Evolutionary conservation across 2,329 filamentous ascomycete species (phyloP).

Genomic region (Cladosporium sp.): DNA sequence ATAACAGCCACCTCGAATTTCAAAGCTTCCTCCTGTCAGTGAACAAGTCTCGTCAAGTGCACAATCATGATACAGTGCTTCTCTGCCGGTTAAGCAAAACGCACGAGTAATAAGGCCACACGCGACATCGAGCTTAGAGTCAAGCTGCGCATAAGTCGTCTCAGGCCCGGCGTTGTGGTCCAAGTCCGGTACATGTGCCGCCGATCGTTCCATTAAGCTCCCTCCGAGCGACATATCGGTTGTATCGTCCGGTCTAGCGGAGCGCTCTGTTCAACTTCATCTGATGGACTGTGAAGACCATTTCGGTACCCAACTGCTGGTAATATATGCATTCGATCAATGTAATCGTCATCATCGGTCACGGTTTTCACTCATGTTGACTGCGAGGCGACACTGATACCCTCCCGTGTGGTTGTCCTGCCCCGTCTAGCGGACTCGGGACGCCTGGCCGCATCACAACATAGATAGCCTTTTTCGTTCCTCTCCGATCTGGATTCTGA

Average conservation of each 20-base stretch:
- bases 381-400: not conserved
- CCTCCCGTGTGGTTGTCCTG: not conserved
- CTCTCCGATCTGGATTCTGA: not conserved
- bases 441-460: not conserved
- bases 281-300: not conserved
- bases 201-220: not conserved
- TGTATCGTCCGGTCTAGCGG: not conserved
- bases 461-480: not conserved
- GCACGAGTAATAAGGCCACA: not conserved
- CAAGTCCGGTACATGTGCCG: not conserved
- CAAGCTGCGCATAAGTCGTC: not conserved
- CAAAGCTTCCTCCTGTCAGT: not conserved
- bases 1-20: not conserved
- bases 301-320: slow-evolving; percentile 6
- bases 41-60: not conserved
- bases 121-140: not conserved
- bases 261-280: not conserved
- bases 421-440: not conserved
- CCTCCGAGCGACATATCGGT: not conserved
- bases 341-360: not conserved
- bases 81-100: not conserved
- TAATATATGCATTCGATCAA: not conserved
- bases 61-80: not conserved
- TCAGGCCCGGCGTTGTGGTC: not conserved
- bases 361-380: not conserved